Conservation (phyloP, 805 yeast species). For the Kuraishia cidri region DNA sequence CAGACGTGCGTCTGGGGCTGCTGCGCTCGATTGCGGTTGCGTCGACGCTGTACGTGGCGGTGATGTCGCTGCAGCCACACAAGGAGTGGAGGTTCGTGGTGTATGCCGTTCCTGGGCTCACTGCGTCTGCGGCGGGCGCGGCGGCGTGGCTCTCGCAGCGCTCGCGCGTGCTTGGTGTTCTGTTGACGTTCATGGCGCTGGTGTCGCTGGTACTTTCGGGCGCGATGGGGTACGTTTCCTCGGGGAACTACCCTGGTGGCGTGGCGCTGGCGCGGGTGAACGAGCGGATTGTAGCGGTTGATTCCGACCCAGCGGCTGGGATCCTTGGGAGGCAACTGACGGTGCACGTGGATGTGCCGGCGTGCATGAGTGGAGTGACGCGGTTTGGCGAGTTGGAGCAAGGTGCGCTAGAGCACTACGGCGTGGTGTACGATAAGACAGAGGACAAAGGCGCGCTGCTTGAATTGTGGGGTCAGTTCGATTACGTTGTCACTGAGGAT, state of each 20-base stretch:
- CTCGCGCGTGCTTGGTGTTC: background rate
- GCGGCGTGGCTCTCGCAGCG: constrained; percentile 6
- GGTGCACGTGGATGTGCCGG: constrained; percentile 70
- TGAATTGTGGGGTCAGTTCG: constrained; percentile 33
- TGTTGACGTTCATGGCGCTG: constrained; percentile 12
- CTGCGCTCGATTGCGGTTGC: constrained; percentile 41
- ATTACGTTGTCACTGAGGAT: constrained; percentile 38
- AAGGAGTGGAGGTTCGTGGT: constrained; percentile 91
- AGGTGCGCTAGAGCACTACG: constrained; percentile 10
- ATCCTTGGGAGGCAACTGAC: constrained; percentile 11
- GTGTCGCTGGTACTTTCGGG: constrained; percentile 29
- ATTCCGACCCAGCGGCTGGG: constrained; percentile 4
- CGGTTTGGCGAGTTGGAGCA: constrained; percentile 57
- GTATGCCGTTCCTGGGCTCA: constrained; percentile 63
- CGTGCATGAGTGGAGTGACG: constrained; percentile 85
- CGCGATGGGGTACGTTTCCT: constrained; percentile 52
- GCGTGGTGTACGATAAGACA: constrained; percentile 64
- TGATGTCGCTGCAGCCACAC: constrained; percentile 79
- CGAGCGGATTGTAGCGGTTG: constrained; percentile 18
- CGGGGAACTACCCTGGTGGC: constrained; percentile 87
- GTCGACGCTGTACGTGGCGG: constrained; percentile 42
- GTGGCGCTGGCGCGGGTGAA: constrained; percentile 53
- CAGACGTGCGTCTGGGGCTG: constrained; percentile 9
- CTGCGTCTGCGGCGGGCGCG: constrained; percentile 33
- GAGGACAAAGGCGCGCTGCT: constrained; percentile 33